These are phyloP conservation scores for Dryadomyces quercivorus DNA, from an alignment of 2,329 filamentous ascomycete species.

Conservation along the genomic window DNA sequence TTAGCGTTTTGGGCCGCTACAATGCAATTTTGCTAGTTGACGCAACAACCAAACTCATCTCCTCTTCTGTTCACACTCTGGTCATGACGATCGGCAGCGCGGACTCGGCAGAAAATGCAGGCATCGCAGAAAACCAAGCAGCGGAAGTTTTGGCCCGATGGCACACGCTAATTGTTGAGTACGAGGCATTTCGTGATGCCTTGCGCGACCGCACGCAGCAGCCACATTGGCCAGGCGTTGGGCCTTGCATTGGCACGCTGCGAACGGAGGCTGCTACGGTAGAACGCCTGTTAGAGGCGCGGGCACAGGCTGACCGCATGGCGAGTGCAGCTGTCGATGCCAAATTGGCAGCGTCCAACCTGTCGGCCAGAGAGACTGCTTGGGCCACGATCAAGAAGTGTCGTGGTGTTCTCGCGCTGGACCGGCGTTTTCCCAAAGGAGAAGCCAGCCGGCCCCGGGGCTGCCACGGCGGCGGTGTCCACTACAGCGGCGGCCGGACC, in stretches of 20 bases:
- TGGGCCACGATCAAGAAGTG: conserved; percentile 20
- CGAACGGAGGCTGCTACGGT: conserved; percentile 4
- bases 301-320: too few species aligned
- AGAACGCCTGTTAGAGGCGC: neutral
- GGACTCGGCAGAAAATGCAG: neutral
- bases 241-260: conserved; percentile 8
- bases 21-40: too few species aligned
- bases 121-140: too few species aligned
- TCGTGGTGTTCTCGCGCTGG: conserved; percentile 16
- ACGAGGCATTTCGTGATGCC: conserved; percentile 8
- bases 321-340: neutral
- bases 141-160: conserved; percentile 5
- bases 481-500: neutral
- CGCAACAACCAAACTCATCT: too few species aligned
- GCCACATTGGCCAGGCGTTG: conserved; percentile 11
- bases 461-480: neutral
- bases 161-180: conserved; percentile 7
- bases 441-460: neutral
- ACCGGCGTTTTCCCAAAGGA: conserved; percentile 15
- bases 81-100: too few species aligned
- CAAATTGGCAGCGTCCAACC: conserved; percentile 7
- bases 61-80: too few species aligned
- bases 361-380: conserved; percentile 11
- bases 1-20: too few species aligned
- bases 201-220: conserved; percentile 4